These are phyloP conservation scores for Moesziomyces parantarcticus DNA, from an alignment of 1,284 basidiomycete genomes.

Conservation along the genomic window DNA sequence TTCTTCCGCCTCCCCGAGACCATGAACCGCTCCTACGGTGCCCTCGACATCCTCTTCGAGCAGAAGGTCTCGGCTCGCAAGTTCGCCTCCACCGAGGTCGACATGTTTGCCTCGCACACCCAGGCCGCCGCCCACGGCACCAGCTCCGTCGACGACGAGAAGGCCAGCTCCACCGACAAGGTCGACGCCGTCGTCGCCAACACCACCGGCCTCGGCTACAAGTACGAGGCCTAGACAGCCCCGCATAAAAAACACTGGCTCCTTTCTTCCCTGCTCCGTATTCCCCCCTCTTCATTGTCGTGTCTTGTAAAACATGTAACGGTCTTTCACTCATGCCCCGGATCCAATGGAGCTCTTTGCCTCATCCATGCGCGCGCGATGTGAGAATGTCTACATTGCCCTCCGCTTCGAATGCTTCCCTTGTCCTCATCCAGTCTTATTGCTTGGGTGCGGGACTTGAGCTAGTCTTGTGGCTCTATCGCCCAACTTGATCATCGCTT, in stretches of 20 bases:
- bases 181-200: slow-evolving; percentile 31
- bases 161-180: slow-evolving; percentile 39
- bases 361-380: no score
- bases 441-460: no score
- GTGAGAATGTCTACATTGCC: no score
- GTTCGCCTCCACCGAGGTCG: slow-evolving; percentile 66
- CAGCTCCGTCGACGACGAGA: slow-evolving; percentile 20
- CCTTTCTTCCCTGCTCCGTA: neutral
- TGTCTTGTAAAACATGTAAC: no score
- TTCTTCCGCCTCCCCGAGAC: slow-evolving; percentile 69
- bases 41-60: slow-evolving; percentile 69
- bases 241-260: neutral
- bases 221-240: slow-evolving; percentile 26
- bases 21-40: slow-evolving; percentile 69
- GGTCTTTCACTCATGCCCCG: no score
- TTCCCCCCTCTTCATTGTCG: no score
- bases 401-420: no score
- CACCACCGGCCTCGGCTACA: slow-evolving; percentile 39
- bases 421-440: no score
- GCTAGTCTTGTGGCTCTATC: no score
- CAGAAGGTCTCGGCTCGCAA: slow-evolving; percentile 65
- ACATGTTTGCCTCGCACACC: slow-evolving; percentile 49
- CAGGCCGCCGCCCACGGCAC: slow-evolving; percentile 11
- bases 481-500: no score
- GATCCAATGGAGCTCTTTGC: no score